Evolutionary conservation across 176 grass and related monocot species (phyloP).

Genomic region (Oryza officinalis): DNA sequence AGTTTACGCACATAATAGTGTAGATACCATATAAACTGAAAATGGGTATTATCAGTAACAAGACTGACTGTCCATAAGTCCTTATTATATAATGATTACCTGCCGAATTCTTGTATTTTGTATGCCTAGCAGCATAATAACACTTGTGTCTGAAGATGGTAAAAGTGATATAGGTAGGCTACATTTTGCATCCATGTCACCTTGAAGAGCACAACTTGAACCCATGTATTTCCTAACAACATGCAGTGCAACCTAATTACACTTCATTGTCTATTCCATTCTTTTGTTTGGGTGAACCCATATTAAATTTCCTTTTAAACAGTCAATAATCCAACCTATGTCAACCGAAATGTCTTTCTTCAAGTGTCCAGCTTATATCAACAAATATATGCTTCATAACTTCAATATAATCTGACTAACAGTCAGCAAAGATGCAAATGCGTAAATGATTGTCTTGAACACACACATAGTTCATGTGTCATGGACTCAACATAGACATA

Average conservation of each 20-base stretch:
- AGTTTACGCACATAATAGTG: not conserved
- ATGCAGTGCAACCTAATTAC: not conserved
- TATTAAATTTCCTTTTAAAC: not conserved
- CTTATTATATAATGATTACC: no score
- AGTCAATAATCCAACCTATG: not conserved
- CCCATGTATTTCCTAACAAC: not conserved
- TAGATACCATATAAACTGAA: not conserved
- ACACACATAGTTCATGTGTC: no score
- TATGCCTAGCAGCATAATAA: not conserved
- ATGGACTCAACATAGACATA: no score
- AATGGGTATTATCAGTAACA: not conserved
- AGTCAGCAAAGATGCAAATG: no score
- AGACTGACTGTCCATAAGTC: not conserved
- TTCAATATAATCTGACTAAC: not conserved
- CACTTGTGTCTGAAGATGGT: not conserved
- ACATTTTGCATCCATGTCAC: not conserved
- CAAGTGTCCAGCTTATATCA: not conserved
- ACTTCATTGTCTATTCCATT: not conserved
- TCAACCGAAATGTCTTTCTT: not conserved
- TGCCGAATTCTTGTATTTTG: not conserved
- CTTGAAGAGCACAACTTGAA: not conserved
- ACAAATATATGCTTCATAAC: not conserved
- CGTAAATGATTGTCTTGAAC: no score
- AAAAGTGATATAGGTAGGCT: not conserved
- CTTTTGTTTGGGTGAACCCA: not conserved